Evolutionary conservation across 768 basidiomycete genomes (phyloP).

Genomic region (Phanerochaete sordida): DNA sequence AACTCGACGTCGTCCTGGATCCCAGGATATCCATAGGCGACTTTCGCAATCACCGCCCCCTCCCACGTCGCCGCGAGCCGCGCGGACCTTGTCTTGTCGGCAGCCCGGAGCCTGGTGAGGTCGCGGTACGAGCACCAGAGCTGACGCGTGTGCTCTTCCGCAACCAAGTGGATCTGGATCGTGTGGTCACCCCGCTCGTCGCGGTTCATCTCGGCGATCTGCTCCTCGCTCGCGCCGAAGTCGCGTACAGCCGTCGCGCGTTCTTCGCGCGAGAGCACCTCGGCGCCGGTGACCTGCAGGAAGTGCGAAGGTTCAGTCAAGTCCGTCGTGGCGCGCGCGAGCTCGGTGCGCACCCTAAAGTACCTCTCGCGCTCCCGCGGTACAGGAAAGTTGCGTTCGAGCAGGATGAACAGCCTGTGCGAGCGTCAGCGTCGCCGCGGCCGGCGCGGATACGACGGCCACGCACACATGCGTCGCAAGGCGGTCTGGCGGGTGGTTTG

Average conservation of each 20-base stretch:
- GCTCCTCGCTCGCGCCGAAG: slow-evolving; percentile 14
- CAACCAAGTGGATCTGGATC: slow-evolving; percentile 23
- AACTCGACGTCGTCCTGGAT: background rate
- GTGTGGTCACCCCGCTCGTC: slow-evolving; percentile 9
- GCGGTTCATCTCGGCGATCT: slow-evolving; percentile 18
- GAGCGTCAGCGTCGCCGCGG: no score
- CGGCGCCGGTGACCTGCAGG: slow-evolving; percentile 22
- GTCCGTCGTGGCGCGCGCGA: no score
- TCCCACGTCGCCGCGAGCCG: no score
- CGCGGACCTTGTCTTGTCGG: background rate
- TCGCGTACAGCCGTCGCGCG: slow-evolving; percentile 16
- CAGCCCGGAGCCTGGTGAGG: no score
- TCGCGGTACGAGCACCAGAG: slow-evolving; percentile 15
- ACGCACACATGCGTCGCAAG: background rate
- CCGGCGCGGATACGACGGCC: no score
- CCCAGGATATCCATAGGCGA: background rate
- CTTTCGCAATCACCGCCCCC: background rate
- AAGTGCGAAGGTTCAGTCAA: background rate
- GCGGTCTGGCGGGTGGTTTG: background rate
- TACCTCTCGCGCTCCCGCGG: background rate
- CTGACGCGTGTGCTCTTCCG: slow-evolving; percentile 22
- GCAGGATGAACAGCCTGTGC: background rate
- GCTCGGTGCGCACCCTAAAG: background rate
- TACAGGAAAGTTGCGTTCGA: background rate
- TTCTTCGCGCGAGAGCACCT: slow-evolving; percentile 19